Conservation (phyloP, 2,329 filamentous ascomycete species). For the Aspergillus ustus region DNA sequence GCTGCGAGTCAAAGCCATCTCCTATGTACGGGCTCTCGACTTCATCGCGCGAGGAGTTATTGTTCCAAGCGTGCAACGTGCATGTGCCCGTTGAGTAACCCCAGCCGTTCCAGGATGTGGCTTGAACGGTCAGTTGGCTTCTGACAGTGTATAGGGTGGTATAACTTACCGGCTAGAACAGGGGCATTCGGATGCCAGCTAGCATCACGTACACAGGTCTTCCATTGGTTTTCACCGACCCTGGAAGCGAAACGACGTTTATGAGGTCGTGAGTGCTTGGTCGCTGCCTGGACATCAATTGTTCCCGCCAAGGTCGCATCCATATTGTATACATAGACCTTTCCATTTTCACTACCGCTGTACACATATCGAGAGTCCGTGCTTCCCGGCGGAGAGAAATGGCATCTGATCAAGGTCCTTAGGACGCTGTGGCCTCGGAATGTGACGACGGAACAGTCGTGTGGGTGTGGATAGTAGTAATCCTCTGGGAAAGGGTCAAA, state of each 20-base stretch:
- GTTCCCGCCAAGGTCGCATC: slow-evolving; percentile 80
- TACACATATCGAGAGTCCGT: slow-evolving; percentile 93
- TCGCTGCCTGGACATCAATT: slow-evolving; percentile 77
- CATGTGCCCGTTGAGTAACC: slow-evolving; percentile 75
- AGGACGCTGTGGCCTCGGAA: slow-evolving; percentile 90
- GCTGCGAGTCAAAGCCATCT: slow-evolving; percentile 62
- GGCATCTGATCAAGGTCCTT: slow-evolving; percentile 89
- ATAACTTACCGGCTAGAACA: slow-evolving; percentile 67
- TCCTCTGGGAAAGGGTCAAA: slow-evolving; percentile 60
- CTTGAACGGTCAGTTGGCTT: slow-evolving; percentile 47
- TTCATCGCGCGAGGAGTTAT: slow-evolving; percentile 66
- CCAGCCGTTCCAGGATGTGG: slow-evolving; percentile 82
- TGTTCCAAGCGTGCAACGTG: slow-evolving; percentile 78
- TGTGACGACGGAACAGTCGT: slow-evolving; percentile 91
- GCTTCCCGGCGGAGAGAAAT: slow-evolving; percentile 86
- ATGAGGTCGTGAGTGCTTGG: slow-evolving; percentile 63
- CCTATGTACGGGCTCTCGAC: slow-evolving; percentile 63
- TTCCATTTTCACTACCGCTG: slow-evolving; percentile 85
- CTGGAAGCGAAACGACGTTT: slow-evolving; percentile 56
- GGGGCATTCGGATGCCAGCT: slow-evolving; percentile 89
- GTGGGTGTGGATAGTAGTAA: slow-evolving; percentile 67
- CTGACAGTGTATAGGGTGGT: neutral
- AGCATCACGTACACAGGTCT: slow-evolving; percentile 82
- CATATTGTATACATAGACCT: slow-evolving; percentile 90
- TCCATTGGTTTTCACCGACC: slow-evolving; percentile 64